Base-by-base conservation (phyloP, 257 asterid species). In the Orobanche coerulescens region DNA sequence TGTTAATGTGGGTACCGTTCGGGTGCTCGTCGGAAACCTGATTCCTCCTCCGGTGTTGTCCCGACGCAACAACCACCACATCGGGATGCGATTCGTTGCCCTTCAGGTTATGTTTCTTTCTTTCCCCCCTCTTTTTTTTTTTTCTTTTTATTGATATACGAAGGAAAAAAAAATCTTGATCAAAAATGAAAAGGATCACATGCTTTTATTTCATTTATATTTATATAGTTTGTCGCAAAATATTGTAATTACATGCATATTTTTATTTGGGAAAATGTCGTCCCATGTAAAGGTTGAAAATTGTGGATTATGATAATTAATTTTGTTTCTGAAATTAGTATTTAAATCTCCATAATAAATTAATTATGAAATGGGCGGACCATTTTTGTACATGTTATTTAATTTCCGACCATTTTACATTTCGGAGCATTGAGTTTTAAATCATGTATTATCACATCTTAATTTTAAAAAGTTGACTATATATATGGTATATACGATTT, bases 11-110 rank as follows among this genome's bases (percentile, higher is more conserved):
- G 96, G 97, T 7, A 79, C 88, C 2, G 94, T 87, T 9, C 82
- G 90, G 1, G 77, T 90, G 25, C 85, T 90, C 30, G 84, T 87
- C 13, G 91, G 89, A 4, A 90, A 84, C 60, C 94, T 86, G 3
- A 73, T 87, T 19, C 93, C 94, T 0, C 82, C 94, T 0, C 67
- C 78, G 2, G 20, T 60, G 16, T 28, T 62, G 22, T 24, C 72
- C 1, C 72, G 50, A 40, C 75, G 58, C 28, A 73, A 58, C 10
- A 66, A 53, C 43, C 50, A 37, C 25, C 66, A 69, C 1, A 7
- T 70, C 18, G 95, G 95, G 46, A 84, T 83, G 95, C 94, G 93
- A 0, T 90, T 87, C 42, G 76, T 87, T 6, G 96, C 97, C 19
- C 90, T 90, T 68, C 97, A 90, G 93, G 94, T 86, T 59, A 18